Base-by-base conservation (phyloP, 148 eudicot species). In the Diospyros kaki region DNA sequence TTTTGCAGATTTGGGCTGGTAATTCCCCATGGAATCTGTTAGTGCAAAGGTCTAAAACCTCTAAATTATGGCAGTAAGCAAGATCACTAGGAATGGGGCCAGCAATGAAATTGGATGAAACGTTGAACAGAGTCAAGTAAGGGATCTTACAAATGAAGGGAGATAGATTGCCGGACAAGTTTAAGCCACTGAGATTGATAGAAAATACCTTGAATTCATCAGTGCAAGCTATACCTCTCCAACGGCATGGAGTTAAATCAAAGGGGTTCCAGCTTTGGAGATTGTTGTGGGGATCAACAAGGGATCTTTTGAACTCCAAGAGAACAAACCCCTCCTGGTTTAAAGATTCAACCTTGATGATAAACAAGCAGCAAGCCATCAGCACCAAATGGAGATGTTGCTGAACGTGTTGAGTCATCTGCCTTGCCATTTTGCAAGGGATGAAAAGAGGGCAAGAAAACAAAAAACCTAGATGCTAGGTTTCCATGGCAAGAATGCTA, bases 31-130 rank as follows among this genome's bases (percentile, higher is more conserved):
- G 83, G 50, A 87, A 58, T 56, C 90, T 76, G 77, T 87, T 87
- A 6, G 90, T 87, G 78, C 90, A 84, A 17, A 87, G 84, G 86
- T 87, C 87, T 76, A 87, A 77, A 74, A 77, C 73, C 73, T 83
- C 74, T n/a, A 87, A 75, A 60, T 55, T 76, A 6, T 50, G 76
- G 64, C 85, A 87, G 46, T 50, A 56, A 50, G 80, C 53, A 67
- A 86, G 80, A 80, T 75, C 79, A 55, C 51, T 52, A 72, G 90
- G 90, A 67, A 87, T 84, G 13, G 76, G 79, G 63, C 87, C 90
- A n/a, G 86, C 82, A 76, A 87, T 77, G 77, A 82, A 84, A 76
- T 87, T 87, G 17, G 17, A 60, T 0, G 90, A 87, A 28, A 84
- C 38, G 48, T 87, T 87, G 42, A 87, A 58, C 44, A 43, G 71